Base-by-base conservation (phyloP, 2,329 filamentous ascomycete genomes). In the Colletotrichum sansevieriae region DNA sequence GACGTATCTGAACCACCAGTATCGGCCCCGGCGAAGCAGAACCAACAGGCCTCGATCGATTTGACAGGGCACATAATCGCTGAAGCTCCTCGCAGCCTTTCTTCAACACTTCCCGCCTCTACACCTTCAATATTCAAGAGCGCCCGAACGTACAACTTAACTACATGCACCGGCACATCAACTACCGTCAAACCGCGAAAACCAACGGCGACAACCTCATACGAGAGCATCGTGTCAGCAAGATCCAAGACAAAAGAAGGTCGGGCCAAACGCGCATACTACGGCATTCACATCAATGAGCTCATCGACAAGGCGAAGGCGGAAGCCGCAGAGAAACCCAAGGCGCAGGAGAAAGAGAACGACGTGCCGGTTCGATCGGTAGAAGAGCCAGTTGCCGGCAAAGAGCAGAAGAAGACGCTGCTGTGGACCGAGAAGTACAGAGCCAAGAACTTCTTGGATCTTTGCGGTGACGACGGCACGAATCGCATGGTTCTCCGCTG, bases 341-440 rank as follows among this genome's bases (percentile, higher is more conserved):
- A 54, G 25, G n/a, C 74, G 70, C 67, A 65, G 51, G 60, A 78
- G 63, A 63, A 71, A 1, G 74, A 71, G 55, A 72, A 73, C 2
- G 55, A 79, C 49, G 74, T 76, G 7, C 79, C 82, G 2, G 72
- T 84, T 15, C 78, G 73, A 22, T 84, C 85, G 1, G 78, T 85
- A 15, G 85, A 87, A 71, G 70, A 66, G n/a, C 70, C 57, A 37
- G 63, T 37, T 59, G 74, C 2, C 47, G 55, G 64, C 5, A 84
- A 81, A 70, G 85, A 81, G 68, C 75, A 79, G 0, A 85, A 82
- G 67, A 82, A 80, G 71, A 86, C 88, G 0, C 78, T 93, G 37
- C 83, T 99, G 76, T 99, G 96, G 96, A 97, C 95, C 0, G 96
- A 99, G 77, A 99, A 99, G 78, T 99, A 99, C 77, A 91, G 96